phyloP scores from a whole-genome alignment of 225 moss, liverwort and hornwort species.

The Physcomitrellopsis africana region DNA sequence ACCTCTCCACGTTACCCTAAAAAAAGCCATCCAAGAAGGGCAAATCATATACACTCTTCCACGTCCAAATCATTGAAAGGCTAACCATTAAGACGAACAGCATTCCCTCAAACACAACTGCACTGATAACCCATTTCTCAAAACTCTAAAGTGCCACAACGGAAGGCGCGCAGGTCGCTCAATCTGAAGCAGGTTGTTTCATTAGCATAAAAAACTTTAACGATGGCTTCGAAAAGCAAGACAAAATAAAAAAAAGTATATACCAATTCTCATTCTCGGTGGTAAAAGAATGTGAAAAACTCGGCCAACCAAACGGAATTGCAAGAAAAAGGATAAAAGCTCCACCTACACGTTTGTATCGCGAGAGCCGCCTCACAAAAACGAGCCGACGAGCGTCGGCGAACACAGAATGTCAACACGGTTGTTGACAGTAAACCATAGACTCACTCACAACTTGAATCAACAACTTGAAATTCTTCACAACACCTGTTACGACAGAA shows the following conservation, averaged over 20 bases:
- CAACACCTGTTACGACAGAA: constrained; percentile 57
- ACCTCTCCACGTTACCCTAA: constrained; percentile 84
- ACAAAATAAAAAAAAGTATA: not conserved
- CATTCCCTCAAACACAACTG: not conserved
- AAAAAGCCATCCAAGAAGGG: constrained; percentile 3
- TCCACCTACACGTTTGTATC: constrained; percentile 48
- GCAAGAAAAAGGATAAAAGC: not conserved
- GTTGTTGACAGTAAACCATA: constrained; percentile 71
- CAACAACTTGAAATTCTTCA: constrained; percentile 48
- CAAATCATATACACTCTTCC: not conserved
- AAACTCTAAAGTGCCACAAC: not conserved
- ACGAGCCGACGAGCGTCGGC: constrained; percentile 72
- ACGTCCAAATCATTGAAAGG: constrained; percentile 6
- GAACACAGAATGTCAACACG: constrained; percentile 86
- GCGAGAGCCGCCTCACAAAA: constrained; percentile 81
- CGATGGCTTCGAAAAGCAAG: not conserved
- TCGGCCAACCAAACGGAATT: not conserved
- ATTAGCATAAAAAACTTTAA: not conserved
- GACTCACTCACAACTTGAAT: constrained; percentile 74
- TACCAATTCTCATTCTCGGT: not conserved
- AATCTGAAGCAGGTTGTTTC: not conserved
- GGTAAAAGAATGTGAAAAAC: not conserved
- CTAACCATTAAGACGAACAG: not conserved
- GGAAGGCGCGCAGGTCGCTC: not conserved
- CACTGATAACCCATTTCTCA: not conserved